phyloP scores from a whole-genome alignment of 108 stramenopile species.

The Skeletonema tropicum region DNA sequence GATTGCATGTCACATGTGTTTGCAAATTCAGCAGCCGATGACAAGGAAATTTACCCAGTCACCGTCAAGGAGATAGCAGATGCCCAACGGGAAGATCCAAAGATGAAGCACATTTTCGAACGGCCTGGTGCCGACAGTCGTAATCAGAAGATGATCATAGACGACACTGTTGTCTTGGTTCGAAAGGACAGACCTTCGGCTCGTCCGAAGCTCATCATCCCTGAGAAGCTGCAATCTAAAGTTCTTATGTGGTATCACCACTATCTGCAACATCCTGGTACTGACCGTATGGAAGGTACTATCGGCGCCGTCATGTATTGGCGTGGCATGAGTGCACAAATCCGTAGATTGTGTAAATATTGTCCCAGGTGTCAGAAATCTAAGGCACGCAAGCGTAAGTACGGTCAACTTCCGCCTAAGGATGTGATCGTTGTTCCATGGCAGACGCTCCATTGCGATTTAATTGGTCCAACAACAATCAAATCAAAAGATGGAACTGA shows the following conservation, averaged over 20 bases:
- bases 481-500: no score
- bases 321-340: conserved; percentile 9
- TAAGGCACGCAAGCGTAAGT: no score
- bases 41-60: conserved; percentile 12
- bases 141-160: neutral
- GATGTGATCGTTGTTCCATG: no score
- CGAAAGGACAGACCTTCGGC: no score
- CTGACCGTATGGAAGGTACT: conserved; percentile 11
- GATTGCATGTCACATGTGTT: neutral
- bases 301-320: conserved; percentile 27
- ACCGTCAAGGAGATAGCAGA: conserved; percentile 9
- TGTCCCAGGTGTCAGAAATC: no score
- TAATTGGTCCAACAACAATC: no score
- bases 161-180: conserved; percentile 8
- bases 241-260: conserved; percentile 31
- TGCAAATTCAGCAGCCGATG: neutral
- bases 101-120: neutral
- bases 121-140: neutral
- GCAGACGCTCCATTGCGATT: no score
- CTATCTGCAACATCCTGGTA: conserved; percentile 35
- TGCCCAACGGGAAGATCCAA: conserved; percentile 5
- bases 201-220: conserved; percentile 6
- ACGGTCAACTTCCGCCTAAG: no score
- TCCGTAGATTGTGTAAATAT: no score
- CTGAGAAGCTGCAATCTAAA: conserved; percentile 1